Evolutionary conservation across 2,329 filamentous ascomycete genomes (phyloP).

Genomic region (Claviceps sp.): DNA sequence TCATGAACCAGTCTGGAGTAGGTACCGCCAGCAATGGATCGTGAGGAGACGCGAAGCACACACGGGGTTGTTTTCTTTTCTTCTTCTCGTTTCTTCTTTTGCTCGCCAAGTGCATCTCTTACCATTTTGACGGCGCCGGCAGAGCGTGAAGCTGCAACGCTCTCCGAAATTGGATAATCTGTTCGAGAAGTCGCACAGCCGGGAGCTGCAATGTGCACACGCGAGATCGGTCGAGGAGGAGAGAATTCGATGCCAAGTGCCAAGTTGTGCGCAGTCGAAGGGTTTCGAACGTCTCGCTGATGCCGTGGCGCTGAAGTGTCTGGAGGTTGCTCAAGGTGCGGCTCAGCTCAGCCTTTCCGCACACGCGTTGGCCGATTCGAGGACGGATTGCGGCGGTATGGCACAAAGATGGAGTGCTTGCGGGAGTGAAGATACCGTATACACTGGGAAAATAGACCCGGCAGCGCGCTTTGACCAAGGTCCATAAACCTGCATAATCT

Average conservation of each 20-base stretch:
- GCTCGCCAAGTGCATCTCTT: not conserved
- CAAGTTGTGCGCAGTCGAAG: not conserved
- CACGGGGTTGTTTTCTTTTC: not conserved
- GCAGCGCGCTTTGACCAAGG: too few relatives aligned
- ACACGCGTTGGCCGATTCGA: conserved; percentile 2
- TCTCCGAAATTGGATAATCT: not conserved
- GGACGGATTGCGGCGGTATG: conserved; percentile 3
- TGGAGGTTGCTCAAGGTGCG: not conserved
- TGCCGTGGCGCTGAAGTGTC: not conserved
- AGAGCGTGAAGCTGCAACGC: conserved; percentile 4
- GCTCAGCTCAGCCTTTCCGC: conserved; percentile 3
- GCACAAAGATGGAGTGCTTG: conserved; percentile 2
- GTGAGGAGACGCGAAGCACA: conserved; percentile 2
- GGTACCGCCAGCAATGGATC: not conserved
- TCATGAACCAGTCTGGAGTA: not conserved
- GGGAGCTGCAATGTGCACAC: conserved; percentile 1
- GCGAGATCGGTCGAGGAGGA: not conserved
- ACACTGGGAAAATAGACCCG: too few relatives aligned
- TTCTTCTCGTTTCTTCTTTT: not conserved
- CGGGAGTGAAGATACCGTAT: not conserved
- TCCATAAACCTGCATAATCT: too few relatives aligned
- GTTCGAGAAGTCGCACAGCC: conserved; percentile 4
- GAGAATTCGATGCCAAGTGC: conserved; percentile 1
- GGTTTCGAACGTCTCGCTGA: not conserved
- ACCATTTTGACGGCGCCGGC: conserved; percentile 7